A percentile compares a stretch with the other conserved stretches of the same genome.
Evolutionary conservation across 768 basidiomycete genomes (phyloP).

Genomic region (Suillus brevipes): DNA sequence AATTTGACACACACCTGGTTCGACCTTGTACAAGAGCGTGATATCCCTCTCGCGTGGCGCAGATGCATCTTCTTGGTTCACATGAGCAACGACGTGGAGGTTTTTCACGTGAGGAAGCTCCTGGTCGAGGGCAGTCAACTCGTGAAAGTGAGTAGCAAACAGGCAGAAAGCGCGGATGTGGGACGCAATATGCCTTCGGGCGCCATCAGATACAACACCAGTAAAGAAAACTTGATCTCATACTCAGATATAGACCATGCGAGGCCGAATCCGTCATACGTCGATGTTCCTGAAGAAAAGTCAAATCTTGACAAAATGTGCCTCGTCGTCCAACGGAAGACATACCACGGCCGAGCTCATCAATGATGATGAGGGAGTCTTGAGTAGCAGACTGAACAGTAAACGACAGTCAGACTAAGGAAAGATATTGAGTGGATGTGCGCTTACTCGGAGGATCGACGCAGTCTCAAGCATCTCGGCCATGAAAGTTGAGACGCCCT

Average conservation of each 20-base stretch:
- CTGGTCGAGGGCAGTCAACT: slow-evolving; percentile 89
- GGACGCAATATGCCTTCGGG: slow-evolving; percentile 82
- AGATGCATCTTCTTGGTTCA: slow-evolving; percentile 49
- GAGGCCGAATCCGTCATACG: slow-evolving; percentile 95
- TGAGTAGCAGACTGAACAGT: slow-evolving; percentile 75
- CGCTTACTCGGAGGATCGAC: slow-evolving; percentile 78
- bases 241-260: slow-evolving; percentile 99
- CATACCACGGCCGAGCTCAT: slow-evolving; percentile 89
- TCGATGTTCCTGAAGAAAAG: slow-evolving; percentile 76
- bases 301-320: not conserved
- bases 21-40: slow-evolving; percentile 71
- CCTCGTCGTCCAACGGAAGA: not conserved
- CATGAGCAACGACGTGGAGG: slow-evolving; percentile 93
- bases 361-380: slow-evolving; percentile 94
- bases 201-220: not conserved
- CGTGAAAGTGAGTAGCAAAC: slow-evolving; percentile 98
- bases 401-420: not conserved
- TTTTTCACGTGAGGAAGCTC: slow-evolving; percentile 88
- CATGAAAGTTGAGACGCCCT: slow-evolving; percentile 99
- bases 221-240: slow-evolving; percentile 20
- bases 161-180: slow-evolving; percentile 92
- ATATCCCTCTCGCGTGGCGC: slow-evolving; percentile 67
- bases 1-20: slow-evolving; percentile 59
- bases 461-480: slow-evolving; percentile 99
- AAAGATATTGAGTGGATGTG: not conserved